A percentile compares a stretch with the other conserved stretches of the same genome.
Conservation (phyloP, 192 early-diverging fungal genomes). For the Hyaloraphidium curvatum region DNA sequence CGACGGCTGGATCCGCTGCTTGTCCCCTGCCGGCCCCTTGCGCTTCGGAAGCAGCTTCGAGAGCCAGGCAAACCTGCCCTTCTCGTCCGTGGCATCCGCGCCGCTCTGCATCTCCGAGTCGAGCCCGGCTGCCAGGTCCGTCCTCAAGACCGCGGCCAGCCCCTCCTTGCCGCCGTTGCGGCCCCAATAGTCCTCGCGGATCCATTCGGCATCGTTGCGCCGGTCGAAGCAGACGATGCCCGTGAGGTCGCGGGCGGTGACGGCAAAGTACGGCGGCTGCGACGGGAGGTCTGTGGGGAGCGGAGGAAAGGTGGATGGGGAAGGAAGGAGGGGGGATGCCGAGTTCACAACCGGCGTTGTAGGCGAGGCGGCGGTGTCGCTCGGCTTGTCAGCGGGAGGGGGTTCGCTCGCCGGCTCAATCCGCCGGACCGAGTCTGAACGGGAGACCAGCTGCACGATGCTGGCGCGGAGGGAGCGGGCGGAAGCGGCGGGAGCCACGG, state of each 20-base stretch:
- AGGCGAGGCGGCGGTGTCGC: no score
- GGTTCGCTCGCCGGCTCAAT: no score
- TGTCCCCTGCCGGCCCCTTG: conserved; percentile 1
- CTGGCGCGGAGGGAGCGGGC: no score
- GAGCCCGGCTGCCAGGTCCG: conserved; percentile 24
- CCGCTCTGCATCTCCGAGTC: background rate
- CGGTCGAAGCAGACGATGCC: conserved; percentile 27
- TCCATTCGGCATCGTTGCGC: conserved; percentile 13
- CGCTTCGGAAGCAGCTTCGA: background rate
- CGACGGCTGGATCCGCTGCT: no score
- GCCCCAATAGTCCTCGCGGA: conserved; percentile 15
- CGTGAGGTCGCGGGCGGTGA: conserved; percentile 22
- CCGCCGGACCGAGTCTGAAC: no score
- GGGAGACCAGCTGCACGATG: no score
- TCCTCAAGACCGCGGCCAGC: conserved; percentile 16
- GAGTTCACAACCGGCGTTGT: no score
- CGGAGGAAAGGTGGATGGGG: no score
- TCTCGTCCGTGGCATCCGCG: background rate
- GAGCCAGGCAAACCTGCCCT: background rate
- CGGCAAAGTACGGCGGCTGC: conserved; percentile 4
- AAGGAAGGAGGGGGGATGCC: no score
- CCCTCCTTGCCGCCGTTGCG: conserved; percentile 33
- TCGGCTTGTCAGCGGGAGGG: no score
- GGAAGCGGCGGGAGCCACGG: no score
- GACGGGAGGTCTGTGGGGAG: no score